Conservation (phyloP, 2,329 filamentous ascomycete species). For the Gaeumannomyces tritici region DNA sequence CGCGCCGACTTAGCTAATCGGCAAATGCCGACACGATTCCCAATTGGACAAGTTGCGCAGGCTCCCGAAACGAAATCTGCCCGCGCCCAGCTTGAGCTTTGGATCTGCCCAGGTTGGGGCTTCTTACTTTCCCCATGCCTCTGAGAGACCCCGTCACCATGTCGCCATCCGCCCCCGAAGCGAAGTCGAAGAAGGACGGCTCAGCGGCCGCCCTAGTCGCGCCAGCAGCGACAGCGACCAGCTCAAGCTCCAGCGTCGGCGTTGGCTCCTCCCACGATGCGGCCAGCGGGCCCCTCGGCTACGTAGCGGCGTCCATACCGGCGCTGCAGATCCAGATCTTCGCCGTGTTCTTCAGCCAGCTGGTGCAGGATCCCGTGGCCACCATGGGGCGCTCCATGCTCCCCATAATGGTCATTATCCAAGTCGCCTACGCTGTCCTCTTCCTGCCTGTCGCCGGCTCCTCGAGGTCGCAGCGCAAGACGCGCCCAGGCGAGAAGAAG, state of each 20-base stretch:
- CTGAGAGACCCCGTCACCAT: conserved; percentile 21
- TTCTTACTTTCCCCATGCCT: conserved; percentile 14
- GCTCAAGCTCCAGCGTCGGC: background rate
- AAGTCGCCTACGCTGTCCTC: conserved; percentile 42
- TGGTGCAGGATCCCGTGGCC: conserved; percentile 20
- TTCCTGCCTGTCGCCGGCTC: conserved; percentile 55
- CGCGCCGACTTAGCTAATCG: background rate
- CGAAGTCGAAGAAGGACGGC: conserved; percentile 9
- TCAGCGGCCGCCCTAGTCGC: background rate
- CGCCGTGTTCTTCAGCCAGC: conserved; percentile 15
- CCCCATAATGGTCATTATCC: conserved; percentile 18
- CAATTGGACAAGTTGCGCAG: background rate
- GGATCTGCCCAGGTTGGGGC: background rate
- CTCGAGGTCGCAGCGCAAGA: conserved; percentile 34
- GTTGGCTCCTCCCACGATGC: conserved; percentile 3
- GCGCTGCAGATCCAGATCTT: conserved; percentile 17
- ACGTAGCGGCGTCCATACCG: conserved; percentile 17
- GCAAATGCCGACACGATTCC: background rate
- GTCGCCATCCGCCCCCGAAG: conserved; percentile 13
- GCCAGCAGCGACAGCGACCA: conserved; percentile 1
- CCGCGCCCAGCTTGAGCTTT: background rate
- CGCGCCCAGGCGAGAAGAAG: conserved; percentile 46
- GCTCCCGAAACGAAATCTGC: background rate
- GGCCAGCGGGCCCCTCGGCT: background rate
- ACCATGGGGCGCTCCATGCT: conserved; percentile 18